Evolutionary conservation across 495 filamentous ascomycete genomes (phyloP).

Genomic region (Aspergillus cristatus): DNA sequence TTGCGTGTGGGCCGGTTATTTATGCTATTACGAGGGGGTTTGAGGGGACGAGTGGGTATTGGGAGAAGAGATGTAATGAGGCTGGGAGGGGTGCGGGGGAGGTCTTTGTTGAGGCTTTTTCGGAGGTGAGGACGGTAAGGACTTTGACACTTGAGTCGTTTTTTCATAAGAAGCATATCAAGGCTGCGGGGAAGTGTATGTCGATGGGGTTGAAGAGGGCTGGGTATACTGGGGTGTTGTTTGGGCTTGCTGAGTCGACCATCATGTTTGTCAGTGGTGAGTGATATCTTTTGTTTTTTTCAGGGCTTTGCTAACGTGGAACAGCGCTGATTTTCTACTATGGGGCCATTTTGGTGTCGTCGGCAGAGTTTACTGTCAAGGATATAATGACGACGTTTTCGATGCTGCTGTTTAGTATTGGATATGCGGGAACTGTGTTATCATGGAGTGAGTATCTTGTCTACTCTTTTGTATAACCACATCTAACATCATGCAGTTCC

Average conservation of each 20-base stretch:
- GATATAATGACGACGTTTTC: conserved; percentile 66
- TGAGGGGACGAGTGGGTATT: conserved; percentile 50
- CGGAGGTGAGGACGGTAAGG: conserved; percentile 73
- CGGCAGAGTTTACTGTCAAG: conserved; percentile 35
- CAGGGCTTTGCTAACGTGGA: not conserved
- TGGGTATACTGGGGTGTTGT: conserved; percentile 59
- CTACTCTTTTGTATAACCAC: not conserved
- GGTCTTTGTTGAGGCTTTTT: conserved; percentile 70
- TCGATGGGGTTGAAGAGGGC: conserved; percentile 29
- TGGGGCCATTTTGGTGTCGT: conserved; percentile 53
- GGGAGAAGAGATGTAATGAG: conserved; percentile 60
- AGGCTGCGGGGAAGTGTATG: conserved; percentile 30
- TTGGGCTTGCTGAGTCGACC: conserved; percentile 63
- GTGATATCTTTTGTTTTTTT: conserved; percentile 1
- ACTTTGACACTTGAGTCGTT: conserved; percentile 66
- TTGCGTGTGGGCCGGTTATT: conserved; percentile 60
- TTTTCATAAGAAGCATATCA: conserved; percentile 59
- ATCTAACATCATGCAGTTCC: conserved; percentile 44
- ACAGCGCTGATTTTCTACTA: conserved; percentile 77
- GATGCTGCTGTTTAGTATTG: conserved; percentile 72
- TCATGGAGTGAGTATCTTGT: conserved; percentile 41
- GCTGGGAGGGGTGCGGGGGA: conserved; percentile 43
- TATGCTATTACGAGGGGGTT: conserved; percentile 56
- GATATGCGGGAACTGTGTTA: conserved; percentile 59
- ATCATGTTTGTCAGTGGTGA: conserved; percentile 59